Evolutionary conservation across 495 filamentous ascomycete species (phyloP), one percentile per base, ranked within the genome.

Genomic region (Physcia stellaris): DNA sequence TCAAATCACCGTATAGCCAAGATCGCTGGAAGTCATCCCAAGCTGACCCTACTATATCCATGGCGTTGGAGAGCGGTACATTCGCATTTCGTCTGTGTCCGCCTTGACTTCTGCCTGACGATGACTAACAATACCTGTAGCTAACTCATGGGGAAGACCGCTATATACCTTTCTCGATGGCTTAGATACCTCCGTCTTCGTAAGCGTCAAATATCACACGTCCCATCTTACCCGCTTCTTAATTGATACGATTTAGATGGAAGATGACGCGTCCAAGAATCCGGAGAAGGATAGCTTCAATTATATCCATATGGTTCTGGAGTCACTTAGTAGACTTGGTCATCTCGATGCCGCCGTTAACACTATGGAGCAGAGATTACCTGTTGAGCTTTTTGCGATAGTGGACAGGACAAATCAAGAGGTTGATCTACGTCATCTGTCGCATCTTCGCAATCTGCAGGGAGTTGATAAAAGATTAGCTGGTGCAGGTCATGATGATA

Each of bases 1-100:
- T 99, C 10, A 96, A 95, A 49, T 94, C 86, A 9, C 87, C 86
- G 1, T 96, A 96, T 50, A 95, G 86, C 57, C 83, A 92, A 43
- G 83, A 92, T 56, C 65, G 90, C 34, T 99, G 90, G 90, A 93
- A 90, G 52, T 67, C 71, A 4, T 53, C 47, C 32, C 23, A 31
- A 26, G 39, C 43, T 21, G 47, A 47, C 16, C 28, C 27, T 16
- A 35, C 21, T 18, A 38, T 44, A 6, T 13, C 33, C 9, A 39
- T 29, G 27, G 36, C 34, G 6, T 22, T 37, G 11, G 44, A 39
- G 24, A 40, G 26, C 26, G 44, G 40, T 15, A 33, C 31, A 20
- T 24, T 34, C 15, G 39, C 43, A 2, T 26, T 53, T 13, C 38
- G 33, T 35, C 17, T 35, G 19, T 17, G n/a, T 19, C 3, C 20